These are phyloP conservation scores for Vigna mungo DNA, from an alignment of 306 rosid genomes.

Conservation along the genomic window DNA sequence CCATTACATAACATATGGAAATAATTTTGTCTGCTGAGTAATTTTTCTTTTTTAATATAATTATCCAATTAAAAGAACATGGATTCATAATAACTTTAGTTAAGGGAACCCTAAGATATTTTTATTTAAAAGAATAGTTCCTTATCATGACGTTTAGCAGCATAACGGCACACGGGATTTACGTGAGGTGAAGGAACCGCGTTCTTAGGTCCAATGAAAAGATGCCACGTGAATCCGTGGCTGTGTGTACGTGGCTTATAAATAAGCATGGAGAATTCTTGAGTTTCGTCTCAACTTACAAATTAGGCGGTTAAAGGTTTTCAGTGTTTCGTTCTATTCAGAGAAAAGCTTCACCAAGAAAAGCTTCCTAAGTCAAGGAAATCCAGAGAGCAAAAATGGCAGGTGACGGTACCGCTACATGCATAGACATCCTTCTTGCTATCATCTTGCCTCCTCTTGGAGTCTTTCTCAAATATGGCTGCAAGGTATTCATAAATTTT, in stretches of 20 bases:
- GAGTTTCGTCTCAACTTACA: neutral
- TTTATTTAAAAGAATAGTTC: neutral
- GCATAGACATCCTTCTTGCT: constrained; percentile 78
- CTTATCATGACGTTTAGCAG: neutral
- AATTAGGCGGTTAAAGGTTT: neutral
- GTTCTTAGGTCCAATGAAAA: neutral
- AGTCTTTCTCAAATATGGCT: constrained; percentile 84
- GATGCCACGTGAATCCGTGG: constrained; percentile 38
- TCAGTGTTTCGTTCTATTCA: neutral
- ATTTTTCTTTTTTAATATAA: neutral
- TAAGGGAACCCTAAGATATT: neutral
- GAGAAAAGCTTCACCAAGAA: neutral
- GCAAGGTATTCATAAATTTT: constrained; percentile 47
- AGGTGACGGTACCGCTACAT: constrained; percentile 49
- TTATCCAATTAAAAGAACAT: neutral
- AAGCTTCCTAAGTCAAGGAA: neutral
- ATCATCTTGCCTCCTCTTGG: constrained; percentile 89
- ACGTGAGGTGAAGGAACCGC: constrained; percentile 53
- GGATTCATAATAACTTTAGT: neutral
- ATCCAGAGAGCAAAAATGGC: constrained; percentile 48
- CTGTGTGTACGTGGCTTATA: constrained; percentile 37
- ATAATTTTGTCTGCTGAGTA: neutral
- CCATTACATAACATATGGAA: neutral
- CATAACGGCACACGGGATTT: constrained; percentile 16
- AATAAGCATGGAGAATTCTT: constrained; percentile 1